Evolutionary conservation across 2,329 filamentous ascomycete genomes (phyloP).

Genomic region (Triangularia verruculosa): DNA sequence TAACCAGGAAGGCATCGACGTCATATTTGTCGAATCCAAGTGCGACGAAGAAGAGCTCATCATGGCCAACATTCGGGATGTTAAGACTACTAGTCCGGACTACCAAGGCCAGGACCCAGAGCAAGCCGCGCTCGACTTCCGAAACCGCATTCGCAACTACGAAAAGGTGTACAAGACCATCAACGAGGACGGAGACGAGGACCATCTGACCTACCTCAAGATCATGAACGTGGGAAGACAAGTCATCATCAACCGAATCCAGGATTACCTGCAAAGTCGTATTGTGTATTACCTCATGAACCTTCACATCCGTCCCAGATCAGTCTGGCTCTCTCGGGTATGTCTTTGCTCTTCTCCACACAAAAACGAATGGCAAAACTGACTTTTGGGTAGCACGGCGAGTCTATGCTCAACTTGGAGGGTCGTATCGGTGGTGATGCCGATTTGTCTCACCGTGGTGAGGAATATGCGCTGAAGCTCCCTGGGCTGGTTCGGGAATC

Average conservation of each 20-base stretch:
- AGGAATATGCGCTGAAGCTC: slow-evolving; percentile 81
- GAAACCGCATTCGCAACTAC: slow-evolving; percentile 92
- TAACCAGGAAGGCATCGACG: slow-evolving; percentile 73
- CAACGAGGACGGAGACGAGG: slow-evolving; percentile 75
- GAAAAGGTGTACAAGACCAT: slow-evolving; percentile 96
- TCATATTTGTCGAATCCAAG: slow-evolving; percentile 93
- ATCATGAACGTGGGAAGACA: slow-evolving; percentile 94
- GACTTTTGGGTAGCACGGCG: slow-evolving; percentile 68
- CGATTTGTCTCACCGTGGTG: slow-evolving; percentile 77
- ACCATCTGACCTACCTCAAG: slow-evolving; percentile 89
- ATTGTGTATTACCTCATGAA: slow-evolving; percentile 99
- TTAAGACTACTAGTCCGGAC: slow-evolving; percentile 95
- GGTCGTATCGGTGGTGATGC: slow-evolving; percentile 94
- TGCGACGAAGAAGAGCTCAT: slow-evolving; percentile 95
- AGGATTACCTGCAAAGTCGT: slow-evolving; percentile 93
- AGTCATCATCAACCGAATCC: slow-evolving; percentile 96
- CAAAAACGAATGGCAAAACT: not conserved
- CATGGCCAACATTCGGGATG: slow-evolving; percentile 96
- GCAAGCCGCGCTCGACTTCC: slow-evolving; percentile 84
- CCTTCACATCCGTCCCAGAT: slow-evolving; percentile 91
- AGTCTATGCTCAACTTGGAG: slow-evolving; percentile 86
- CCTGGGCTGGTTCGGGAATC: slow-evolving; percentile 82
- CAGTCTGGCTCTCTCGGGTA: slow-evolving; percentile 93
- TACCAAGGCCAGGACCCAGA: slow-evolving; percentile 94
- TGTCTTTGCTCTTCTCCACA: slow-evolving; percentile 35